Evolutionary conservation across 257 asterid species (phyloP).

Genomic region (Ballota nigra): DNA sequence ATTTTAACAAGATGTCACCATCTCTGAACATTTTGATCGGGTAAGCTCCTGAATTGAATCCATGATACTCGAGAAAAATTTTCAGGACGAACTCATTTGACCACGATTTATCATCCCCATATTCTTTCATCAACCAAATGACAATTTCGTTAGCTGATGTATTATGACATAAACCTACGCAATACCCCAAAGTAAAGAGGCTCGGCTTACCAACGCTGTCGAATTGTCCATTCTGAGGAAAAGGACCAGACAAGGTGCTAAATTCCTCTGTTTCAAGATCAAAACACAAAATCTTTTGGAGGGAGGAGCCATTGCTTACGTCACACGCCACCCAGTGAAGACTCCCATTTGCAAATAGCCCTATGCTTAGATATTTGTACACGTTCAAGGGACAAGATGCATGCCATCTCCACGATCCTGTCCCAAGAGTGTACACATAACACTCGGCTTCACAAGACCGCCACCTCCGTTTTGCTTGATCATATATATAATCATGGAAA

Average conservation of each 20-base stretch:
- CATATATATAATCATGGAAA: not conserved
- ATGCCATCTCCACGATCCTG: constrained; percentile 30
- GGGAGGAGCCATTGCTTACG: no score
- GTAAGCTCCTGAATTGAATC: no score
- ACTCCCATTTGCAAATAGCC: constrained; percentile 31
- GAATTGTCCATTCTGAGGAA: no score
- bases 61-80: no score
- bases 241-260: not conserved
- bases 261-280: constrained; percentile 29
- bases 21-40: not conserved
- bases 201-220: no score
- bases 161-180: not conserved
- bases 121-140: not conserved
- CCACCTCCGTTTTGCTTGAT: not conserved
- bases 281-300: constrained; percentile 24
- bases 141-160: not conserved
- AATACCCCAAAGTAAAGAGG: no score
- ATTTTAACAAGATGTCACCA: not conserved
- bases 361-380: not conserved
- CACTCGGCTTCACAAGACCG: not conserved
- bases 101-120: not conserved
- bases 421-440: constrained; percentile 42
- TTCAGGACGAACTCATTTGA: no score
- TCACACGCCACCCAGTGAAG: constrained; percentile 40
- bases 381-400: not conserved